Conservation (phyloP, 768 basidiomycete species). For the Pleurotus djamor region DNA sequence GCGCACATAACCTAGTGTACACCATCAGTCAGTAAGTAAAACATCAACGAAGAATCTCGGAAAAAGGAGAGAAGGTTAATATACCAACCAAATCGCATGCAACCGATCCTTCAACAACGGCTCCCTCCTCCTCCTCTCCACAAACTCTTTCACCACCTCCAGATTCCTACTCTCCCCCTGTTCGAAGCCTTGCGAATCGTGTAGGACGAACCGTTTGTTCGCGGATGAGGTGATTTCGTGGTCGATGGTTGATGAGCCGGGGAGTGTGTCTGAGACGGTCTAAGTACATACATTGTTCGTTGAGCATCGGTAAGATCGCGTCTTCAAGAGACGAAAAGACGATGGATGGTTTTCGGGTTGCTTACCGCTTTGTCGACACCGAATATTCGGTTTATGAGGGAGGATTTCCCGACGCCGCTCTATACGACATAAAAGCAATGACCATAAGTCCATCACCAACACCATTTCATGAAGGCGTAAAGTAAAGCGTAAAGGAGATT, state of each 20-base stretch:
- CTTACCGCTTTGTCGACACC: conserved; percentile 6
- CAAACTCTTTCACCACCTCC: conserved; percentile 10
- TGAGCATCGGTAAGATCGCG: background rate
- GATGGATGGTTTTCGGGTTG: background rate
- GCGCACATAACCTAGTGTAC: conserved; percentile 26
- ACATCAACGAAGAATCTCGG: no score
- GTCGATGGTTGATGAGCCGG: conserved; percentile 10
- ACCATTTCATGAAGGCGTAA: no score
- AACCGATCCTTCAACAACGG: conserved; percentile 10
- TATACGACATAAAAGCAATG: no score
- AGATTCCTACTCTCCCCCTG: conserved; percentile 9
- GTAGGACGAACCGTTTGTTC: conserved; percentile 10
- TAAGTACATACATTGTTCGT: no score
- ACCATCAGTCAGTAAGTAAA: no score
- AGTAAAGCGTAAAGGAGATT: no score
- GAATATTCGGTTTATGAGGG: conserved; percentile 9
- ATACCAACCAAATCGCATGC: conserved; percentile 28
- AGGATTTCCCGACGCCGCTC: conserved; percentile 10
- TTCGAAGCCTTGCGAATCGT: conserved; percentile 15
- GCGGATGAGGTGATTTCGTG: conserved; percentile 5
- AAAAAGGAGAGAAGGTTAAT: background rate
- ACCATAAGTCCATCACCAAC: no score
- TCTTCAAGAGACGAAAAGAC: background rate
- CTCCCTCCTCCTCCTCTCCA: conserved; percentile 1
- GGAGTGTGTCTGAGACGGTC: conserved; percentile 1